Evolutionary conservation across 345 rosid genomes (phyloP).

Genomic region (Laguncularia racemosa): DNA sequence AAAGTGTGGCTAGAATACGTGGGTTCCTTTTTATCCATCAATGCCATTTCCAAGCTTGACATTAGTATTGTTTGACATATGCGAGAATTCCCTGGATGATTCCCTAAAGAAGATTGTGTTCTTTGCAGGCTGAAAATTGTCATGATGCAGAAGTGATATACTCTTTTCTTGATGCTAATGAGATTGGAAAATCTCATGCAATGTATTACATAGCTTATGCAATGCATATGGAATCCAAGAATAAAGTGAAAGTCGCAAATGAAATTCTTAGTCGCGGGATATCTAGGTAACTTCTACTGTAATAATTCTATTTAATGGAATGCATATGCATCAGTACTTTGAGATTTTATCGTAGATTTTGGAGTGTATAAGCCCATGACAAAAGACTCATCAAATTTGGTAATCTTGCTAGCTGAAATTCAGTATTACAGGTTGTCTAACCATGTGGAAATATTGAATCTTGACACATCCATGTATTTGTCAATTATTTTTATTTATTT

Average conservation of each 20-base stretch:
- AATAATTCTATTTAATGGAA: not conserved
- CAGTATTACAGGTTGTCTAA: too few species aligned
- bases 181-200: conserved; percentile 60
- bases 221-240: conserved; percentile 66
- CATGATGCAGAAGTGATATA: conserved; percentile 68
- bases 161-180: conserved; percentile 74
- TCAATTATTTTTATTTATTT: too few species aligned
- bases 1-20: conserved; percentile 98
- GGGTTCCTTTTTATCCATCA: conserved; percentile 13
- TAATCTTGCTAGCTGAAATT: too few species aligned
- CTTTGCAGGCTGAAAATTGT: conserved; percentile 73
- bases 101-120: conserved; percentile 1
- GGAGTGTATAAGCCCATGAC: too few species aligned
- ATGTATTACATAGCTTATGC: conserved; percentile 57
- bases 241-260: conserved; percentile 68
- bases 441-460: too few species aligned
- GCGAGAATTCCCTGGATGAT: not conserved
- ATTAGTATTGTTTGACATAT: not conserved
- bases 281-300: conserved; percentile 37
- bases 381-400: too few species aligned
- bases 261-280: conserved; percentile 68
- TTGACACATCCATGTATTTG: too few species aligned
- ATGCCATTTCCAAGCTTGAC: not conserved
- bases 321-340: not conserved
- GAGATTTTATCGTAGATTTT: too few species aligned